These are phyloP conservation scores for Fragaria iinumae DNA, from an alignment of 306 rosid species.

Conservation along the genomic window DNA sequence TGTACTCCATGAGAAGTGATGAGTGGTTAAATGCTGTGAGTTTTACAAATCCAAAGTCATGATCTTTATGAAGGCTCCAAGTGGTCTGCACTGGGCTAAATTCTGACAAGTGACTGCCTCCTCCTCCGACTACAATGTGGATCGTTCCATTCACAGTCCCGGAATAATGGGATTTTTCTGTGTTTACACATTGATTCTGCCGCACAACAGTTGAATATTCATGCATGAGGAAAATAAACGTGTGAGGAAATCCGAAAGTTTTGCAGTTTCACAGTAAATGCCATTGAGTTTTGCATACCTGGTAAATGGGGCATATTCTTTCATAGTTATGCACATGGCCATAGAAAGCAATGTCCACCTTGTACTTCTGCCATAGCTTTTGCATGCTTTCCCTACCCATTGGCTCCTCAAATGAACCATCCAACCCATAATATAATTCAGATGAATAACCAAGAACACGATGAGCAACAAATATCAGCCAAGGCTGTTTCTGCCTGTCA, in stretches of 20 bases:
- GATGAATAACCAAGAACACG: slow-evolving; percentile 94
- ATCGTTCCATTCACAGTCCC: slow-evolving; percentile 69
- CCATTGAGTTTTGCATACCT: slow-evolving; percentile 36
- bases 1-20: slow-evolving; percentile 63
- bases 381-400: slow-evolving; percentile 91
- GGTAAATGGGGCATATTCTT: slow-evolving; percentile 82
- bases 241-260: not conserved
- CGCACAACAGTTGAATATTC: not conserved
- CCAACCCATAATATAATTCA: slow-evolving; percentile 30
- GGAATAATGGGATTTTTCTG: slow-evolving; percentile 51
- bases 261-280: not conserved
- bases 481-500: slow-evolving; percentile 82
- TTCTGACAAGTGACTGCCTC: slow-evolving; percentile 55
- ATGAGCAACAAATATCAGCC: slow-evolving; percentile 86
- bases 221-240: not conserved
- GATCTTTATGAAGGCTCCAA: slow-evolving; percentile 77
- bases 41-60: slow-evolving; percentile 71
- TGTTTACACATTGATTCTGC: slow-evolving; percentile 71
- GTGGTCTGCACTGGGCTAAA: slow-evolving; percentile 47
- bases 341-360: slow-evolving; percentile 80
- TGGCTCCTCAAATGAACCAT: slow-evolving; percentile 78
- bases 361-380: slow-evolving; percentile 82
- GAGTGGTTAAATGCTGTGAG: slow-evolving; percentile 75
- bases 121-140: slow-evolving; percentile 80
- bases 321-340: slow-evolving; percentile 91